phyloP scores from a whole-genome alignment of 2,329 filamentous ascomycete species.

The Macrophomina phaseolina region DNA sequence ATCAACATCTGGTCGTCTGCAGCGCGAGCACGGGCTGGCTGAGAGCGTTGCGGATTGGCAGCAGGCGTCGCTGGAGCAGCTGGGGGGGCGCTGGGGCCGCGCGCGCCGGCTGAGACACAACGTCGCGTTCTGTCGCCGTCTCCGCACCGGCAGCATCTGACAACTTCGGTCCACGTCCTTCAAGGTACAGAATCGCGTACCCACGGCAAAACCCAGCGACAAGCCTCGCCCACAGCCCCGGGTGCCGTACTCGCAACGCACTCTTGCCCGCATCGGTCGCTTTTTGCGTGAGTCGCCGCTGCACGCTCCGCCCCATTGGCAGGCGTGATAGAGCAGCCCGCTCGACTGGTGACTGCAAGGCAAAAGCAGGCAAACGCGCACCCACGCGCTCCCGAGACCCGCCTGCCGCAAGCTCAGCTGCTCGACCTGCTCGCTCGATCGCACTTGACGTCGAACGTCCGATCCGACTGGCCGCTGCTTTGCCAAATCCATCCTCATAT shows the following conservation, averaged over 20 bases:
- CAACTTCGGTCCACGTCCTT: constrained; percentile 24
- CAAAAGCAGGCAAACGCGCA: constrained; percentile 25
- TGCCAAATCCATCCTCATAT: constrained; percentile 24
- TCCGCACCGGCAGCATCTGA: constrained; percentile 26
- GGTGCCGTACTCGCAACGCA: constrained; percentile 20
- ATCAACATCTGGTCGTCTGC: background rate
- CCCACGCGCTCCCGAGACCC: constrained; percentile 24
- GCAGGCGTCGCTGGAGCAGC: background rate
- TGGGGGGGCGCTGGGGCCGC: constrained; percentile 4
- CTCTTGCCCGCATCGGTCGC: constrained; percentile 19
- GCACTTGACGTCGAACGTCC: constrained; percentile 23
- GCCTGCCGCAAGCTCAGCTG: constrained; percentile 24
- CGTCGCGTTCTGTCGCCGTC: constrained; percentile 20
- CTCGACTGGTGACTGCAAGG: constrained; percentile 23
- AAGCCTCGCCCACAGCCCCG: constrained; percentile 23
- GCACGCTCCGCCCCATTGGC: constrained; percentile 23
- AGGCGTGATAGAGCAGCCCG: constrained; percentile 10
- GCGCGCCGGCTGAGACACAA: constrained; percentile 25
- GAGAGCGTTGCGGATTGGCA: constrained; percentile 12
- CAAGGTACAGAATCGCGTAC: constrained; percentile 24
- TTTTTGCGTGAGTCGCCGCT: constrained; percentile 23
- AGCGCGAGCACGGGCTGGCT: constrained; percentile 3
- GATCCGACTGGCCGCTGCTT: constrained; percentile 27
- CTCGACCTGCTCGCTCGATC: constrained; percentile 19
- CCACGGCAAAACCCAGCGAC: constrained; percentile 23